phyloP scores from a whole-genome alignment of 1,284 basidiomycete genomes.

The Rhodofomes roseus region DNA sequence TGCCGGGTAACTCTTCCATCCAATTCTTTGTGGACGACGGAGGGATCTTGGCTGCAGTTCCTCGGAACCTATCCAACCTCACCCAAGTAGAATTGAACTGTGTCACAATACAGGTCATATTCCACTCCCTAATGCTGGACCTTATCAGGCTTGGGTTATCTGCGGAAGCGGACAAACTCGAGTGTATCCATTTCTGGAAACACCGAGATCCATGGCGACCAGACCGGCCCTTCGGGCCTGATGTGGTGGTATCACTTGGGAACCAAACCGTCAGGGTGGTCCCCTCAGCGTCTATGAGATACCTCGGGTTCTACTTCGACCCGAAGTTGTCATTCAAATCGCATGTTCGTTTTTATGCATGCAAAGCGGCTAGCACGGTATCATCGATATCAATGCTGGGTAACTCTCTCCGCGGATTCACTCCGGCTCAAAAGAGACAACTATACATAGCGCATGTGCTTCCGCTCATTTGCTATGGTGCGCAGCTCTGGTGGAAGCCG shows the following conservation, averaged over 20 bases:
- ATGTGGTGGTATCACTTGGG: background rate
- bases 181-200: conserved; percentile 11
- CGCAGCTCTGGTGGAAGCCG: conserved; percentile 13
- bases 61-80: background rate
- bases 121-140: background rate
- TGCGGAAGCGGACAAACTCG: conserved; percentile 11
- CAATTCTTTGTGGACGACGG: background rate
- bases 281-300: background rate
- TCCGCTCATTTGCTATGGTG: conserved; percentile 27
- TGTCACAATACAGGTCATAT: too few species aligned
- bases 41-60: background rate
- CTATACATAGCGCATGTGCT: conserved; percentile 30
- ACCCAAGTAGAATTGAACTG: too few species aligned
- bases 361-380: too few species aligned
- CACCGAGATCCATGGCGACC: too few species aligned
- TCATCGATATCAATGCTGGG: too few species aligned
- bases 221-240: background rate
- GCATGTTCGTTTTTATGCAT: too few species aligned
- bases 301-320: too few species aligned
- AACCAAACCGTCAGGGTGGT: background rate
- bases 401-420: too few species aligned
- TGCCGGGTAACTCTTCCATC: too few species aligned
- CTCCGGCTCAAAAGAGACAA: too few species aligned
- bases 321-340: too few species aligned
- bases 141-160: conserved; percentile 6